Base-by-base conservation (phyloP, 306 rosid genomes). In the Prunus padus region DNA sequence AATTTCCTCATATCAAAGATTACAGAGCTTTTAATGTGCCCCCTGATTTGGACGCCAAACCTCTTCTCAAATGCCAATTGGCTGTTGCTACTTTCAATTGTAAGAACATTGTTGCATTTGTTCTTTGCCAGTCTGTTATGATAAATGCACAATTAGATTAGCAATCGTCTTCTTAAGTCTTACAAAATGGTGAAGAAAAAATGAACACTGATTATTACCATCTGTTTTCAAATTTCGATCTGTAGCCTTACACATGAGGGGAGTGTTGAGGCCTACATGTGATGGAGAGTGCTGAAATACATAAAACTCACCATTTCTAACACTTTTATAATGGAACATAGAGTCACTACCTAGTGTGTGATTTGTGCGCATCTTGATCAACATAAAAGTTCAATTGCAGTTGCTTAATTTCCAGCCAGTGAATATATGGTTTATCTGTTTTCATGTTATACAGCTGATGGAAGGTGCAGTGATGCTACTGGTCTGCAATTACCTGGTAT, bases 401-500 rank as follows among this genome's bases (percentile, higher is more conserved):
- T 20, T 2, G 11, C 61, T 20, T 8, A 55, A 55, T n/a, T 42
- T 22, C 25, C 56, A 14, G 56, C 33, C 25, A 8, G 42, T 73
- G 59, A 63, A 61, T 64, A n/a, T 23, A 15, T 65, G 51, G 13
- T 67, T 66, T 66, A 66, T 74, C 56, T 67, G 30, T 56, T 76
- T 76, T 79, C 63, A 25, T 83, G 75, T 78, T 66, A 44, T 67
- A n/a, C 90, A 95, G 98, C 91, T 75, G 84, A 77, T 65, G 90
- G 86, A 78, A 84, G 83, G 67, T 95, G 91, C 87, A 84, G 69
- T 69, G 77, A 82, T 60, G 88, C 86, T 79, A 90, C 99, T 79
- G 94, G 97, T 78, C 81, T 92, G 81, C 99, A 95, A 86, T 84
- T 95, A 86, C 91, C 97, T 28, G 97, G 97, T 74, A 91, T 95